A percentile compares a stretch with the other conserved stretches of the same genome.
phyloP scores from a whole-genome alignment of 176 grass and related monocot genomes.

The Carex cristatella region DNA sequence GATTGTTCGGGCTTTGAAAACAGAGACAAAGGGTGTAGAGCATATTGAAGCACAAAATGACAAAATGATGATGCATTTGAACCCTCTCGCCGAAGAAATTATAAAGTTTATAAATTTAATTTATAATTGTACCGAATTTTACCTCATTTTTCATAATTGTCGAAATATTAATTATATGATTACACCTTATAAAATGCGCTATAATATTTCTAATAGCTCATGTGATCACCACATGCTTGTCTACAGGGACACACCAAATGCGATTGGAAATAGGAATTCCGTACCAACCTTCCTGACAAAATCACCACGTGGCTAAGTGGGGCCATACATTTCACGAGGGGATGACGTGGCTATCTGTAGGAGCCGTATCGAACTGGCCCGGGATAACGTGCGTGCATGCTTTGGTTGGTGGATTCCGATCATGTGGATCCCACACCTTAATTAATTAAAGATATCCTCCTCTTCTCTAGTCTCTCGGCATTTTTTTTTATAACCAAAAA shows the following conservation, averaged over 20 bases:
- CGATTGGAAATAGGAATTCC: neutral
- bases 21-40: too few relatives aligned
- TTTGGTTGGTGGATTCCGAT: slow-evolving; percentile 11
- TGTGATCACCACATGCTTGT: neutral
- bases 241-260: too few relatives aligned
- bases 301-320: neutral
- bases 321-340: neutral
- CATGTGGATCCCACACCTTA: neutral
- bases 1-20: too few relatives aligned
- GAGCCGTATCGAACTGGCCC: neutral
- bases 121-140: neutral
- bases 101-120: neutral
- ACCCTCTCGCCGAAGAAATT: too few relatives aligned
- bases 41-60: too few relatives aligned
- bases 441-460: neutral
- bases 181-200: too few relatives aligned
- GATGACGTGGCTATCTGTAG: slow-evolving; percentile 9
- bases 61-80: too few relatives aligned
- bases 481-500: too few relatives aligned
- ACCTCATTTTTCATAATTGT: neutral
- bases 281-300: neutral
- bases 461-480: neutral
- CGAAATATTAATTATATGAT: too few relatives aligned
- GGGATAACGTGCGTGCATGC: slow-evolving; percentile 15
- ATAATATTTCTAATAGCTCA: neutral